A percentile compares a stretch with the other conserved stretches of the same genome.
Evolutionary conservation across 257 asterid species (phyloP).

Genomic region (Primulina eburnea): DNA sequence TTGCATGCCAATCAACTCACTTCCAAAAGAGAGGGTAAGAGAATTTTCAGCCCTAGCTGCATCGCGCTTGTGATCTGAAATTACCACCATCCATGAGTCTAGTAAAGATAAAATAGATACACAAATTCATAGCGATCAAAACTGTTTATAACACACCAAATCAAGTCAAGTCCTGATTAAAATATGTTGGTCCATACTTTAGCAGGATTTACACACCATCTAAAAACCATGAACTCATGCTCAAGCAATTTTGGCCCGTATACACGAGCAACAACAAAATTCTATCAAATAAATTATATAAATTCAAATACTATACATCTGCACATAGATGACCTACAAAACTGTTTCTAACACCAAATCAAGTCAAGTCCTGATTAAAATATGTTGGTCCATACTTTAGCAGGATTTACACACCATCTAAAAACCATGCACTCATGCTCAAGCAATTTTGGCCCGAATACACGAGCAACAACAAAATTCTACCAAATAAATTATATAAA

Average conservation of each 20-base stretch:
- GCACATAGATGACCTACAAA: too few species aligned
- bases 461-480: not conserved
- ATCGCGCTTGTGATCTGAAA: conserved; percentile 88
- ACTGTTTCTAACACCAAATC: not conserved
- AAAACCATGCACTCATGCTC: not conserved
- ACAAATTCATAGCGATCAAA: not conserved
- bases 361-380: not conserved
- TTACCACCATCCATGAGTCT: conserved; percentile 25
- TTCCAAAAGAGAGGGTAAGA: conserved; percentile 79
- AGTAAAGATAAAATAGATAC: conserved; percentile 20
- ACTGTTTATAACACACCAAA: not conserved
- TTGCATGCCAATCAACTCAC: conserved; percentile 98
- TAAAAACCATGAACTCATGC: not conserved
- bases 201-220: not conserved
- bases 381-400: not conserved
- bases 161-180: not conserved
- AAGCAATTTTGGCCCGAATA: not conserved
- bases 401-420: not conserved
- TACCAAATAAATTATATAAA: not conserved
- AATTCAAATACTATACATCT: not conserved
- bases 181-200: not conserved
- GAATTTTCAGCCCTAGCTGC: conserved; percentile 94
- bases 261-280: not conserved
- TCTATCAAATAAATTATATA: not conserved
- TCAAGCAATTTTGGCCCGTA: conserved; percentile 1